Evolutionary conservation across 2,329 filamentous ascomycete species (phyloP).

Genomic region (Chaetomiaceae sp.): DNA sequence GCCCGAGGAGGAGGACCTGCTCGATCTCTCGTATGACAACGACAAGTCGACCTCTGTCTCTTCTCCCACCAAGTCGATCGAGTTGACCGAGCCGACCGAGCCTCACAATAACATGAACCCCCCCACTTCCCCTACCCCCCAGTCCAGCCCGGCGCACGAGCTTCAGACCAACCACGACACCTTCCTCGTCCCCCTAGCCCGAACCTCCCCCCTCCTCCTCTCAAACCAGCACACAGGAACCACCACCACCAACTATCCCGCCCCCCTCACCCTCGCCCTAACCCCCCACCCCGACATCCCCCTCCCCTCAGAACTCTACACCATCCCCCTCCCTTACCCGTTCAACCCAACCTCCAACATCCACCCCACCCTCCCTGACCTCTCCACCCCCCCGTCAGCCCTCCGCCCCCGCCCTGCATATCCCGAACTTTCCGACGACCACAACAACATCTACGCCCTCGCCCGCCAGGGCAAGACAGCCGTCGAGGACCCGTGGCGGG

Average conservation of each 20-base stretch:
- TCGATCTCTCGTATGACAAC: background rate
- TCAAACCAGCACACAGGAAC: too few relatives aligned
- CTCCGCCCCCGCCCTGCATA: background rate
- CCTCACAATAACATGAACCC: background rate
- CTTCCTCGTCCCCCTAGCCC: too few relatives aligned
- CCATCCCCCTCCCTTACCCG: background rate
- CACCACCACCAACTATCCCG: background rate
- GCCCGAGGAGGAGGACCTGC: background rate
- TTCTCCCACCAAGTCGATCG: background rate
- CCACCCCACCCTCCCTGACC: background rate
- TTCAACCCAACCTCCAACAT: background rate
- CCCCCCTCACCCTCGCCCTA: too few relatives aligned
- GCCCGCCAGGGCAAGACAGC: background rate
- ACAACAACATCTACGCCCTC: background rate
- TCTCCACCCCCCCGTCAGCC: background rate
- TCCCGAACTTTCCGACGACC: background rate
- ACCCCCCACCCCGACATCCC: background rate
- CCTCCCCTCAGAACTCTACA: conserved; percentile 2
- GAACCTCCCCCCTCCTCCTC: too few relatives aligned
- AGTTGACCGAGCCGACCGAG: too few relatives aligned
- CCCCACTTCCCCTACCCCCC: background rate
- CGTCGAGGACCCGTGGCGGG: background rate
- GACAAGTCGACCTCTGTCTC: background rate
- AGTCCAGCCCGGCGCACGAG: too few relatives aligned
- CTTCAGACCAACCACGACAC: background rate